Conservation (phyloP, 1,139 yeast species). For the Yamadazyma epiphylla region DNA sequence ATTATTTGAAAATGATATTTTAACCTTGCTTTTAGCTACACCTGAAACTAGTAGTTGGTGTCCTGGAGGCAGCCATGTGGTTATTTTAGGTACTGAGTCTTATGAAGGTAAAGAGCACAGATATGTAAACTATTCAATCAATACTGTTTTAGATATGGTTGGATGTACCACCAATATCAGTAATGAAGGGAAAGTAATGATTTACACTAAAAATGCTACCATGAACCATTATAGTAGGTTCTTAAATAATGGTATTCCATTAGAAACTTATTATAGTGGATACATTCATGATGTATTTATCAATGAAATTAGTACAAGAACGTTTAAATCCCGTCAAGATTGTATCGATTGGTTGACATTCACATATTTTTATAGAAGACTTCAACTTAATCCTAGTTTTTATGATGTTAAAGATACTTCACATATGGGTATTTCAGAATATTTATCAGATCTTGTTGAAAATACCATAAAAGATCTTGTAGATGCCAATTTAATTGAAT, state of each 20-base stretch:
- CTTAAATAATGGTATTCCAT: constrained; percentile 70
- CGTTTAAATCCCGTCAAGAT: constrained; percentile 72
- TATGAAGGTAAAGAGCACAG: constrained; percentile 75
- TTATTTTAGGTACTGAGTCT: constrained; percentile 68
- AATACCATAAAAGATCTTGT: constrained; percentile 61
- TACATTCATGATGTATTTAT: constrained; percentile 63
- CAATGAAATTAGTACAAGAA: constrained; percentile 64
- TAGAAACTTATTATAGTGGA: constrained; percentile 70
- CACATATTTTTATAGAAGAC: constrained; percentile 75
- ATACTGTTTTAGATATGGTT: constrained; percentile 68
- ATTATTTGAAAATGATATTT: constrained; percentile 45
- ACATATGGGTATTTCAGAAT: constrained; percentile 71
- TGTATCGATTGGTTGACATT: constrained; percentile 89
- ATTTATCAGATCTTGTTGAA: constrained; percentile 80
- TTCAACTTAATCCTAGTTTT: constrained; percentile 81
- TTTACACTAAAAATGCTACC: constrained; percentile 56
- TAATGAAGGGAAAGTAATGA: constrained; percentile 35
- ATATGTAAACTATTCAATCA: constrained; percentile 63
- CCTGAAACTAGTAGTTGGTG: constrained; percentile 49
- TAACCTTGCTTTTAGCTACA: constrained; percentile 56
- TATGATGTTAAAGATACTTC: constrained; percentile 71
- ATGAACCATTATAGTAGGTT: constrained; percentile 69
- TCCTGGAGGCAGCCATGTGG: constrained; percentile 53
- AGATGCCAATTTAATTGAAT: constrained; percentile 60
- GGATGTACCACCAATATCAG: constrained; percentile 47